phyloP scores from a whole-genome alignment of 176 grass and related monocot species.

The Neostapfia colusana region DNA sequence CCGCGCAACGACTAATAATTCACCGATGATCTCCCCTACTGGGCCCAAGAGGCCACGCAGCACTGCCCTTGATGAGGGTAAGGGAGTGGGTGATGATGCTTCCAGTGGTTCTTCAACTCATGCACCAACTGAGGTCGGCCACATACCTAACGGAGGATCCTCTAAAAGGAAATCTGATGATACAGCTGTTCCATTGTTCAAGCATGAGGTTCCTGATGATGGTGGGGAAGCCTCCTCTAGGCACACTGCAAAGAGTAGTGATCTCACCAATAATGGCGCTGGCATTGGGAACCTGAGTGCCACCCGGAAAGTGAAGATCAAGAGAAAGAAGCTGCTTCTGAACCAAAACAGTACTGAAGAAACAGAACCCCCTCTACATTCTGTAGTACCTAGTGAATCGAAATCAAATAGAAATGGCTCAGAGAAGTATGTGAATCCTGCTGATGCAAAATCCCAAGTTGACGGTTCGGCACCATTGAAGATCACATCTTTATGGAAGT shows the following conservation, averaged over 20 bases:
- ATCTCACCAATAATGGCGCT: not conserved
- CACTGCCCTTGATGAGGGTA: not conserved
- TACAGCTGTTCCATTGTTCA: too few species aligned
- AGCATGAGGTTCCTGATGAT: too few species aligned
- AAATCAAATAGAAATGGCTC: slow-evolving; percentile 30
- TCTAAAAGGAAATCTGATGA: too few species aligned
- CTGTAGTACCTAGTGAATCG: slow-evolving; percentile 27
- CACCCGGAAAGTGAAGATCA: slow-evolving; percentile 58
- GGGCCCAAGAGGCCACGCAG: slow-evolving; percentile 41
- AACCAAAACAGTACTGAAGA: slow-evolving; percentile 47
- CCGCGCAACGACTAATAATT: slow-evolving; percentile 66
- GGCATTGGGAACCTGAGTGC: slow-evolving; percentile 11
- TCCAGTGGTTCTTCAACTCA: slow-evolving; percentile 39
- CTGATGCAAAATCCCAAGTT: slow-evolving; percentile 37
- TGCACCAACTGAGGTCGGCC: not conserved
- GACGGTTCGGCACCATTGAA: slow-evolving; percentile 40
- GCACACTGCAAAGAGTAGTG: slow-evolving; percentile 1
- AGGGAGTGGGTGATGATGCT: too few species aligned
- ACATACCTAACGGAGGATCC: too few species aligned
- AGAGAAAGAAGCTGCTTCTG: slow-evolving; percentile 66
- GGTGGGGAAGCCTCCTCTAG: slow-evolving; percentile 4
- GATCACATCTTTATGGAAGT: slow-evolving; percentile 78
- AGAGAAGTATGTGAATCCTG: slow-evolving; percentile 22
- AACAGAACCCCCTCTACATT: slow-evolving; percentile 23
- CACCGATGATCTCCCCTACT: slow-evolving; percentile 51